Evolutionary conservation across 2,329 filamentous ascomycete species (phyloP), one percentile per base, ranked within the genome.

Genomic region (Stemphylium lycopersici): DNA sequence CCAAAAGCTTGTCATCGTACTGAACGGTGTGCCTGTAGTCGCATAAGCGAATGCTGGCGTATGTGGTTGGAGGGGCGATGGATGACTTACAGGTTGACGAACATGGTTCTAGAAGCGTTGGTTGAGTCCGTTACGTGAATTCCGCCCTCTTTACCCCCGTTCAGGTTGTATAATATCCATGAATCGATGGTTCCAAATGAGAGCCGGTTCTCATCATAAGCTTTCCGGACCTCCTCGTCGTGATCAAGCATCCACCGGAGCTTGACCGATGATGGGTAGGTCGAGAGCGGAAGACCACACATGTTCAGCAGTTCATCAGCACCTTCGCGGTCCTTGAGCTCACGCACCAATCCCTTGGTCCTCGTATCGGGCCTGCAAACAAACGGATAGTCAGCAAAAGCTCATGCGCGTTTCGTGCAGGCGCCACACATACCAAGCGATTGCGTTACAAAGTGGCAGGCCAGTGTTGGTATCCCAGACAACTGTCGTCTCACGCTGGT

Each of bases 101-200:
- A 95, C 91, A 96, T 96, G 56, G 92, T 96, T 69, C 92, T 83
- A 48, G 90, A 93, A 16, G 92, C 92, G 73, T 96, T 96, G 56
- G 90, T 91, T 42, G 88, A 86, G 74, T 96, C 92, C 0, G 92
- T 95, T 53, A 96, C 90, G 70, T 90, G 87, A 38, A 92, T 76
- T 51, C 87, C 84, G 46, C 83, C 85, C 55, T 85, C 81, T 29
- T 79, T 81, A 44, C 89, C 87, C 53, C 90, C 91, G 68, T 96
- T 91, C 45, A 96, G 83, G 66, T 88, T 87, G 78, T 91, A 96
- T 48, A 96, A 84, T 53, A 96, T 81, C 92, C 92, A 96, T 2
- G 89, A 85, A 75, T 96, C 92, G 55, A 96, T 87, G 6, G 92
- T 96, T 49, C 92, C 92, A 68, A 96, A 96, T 5, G 89, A 86